Conservation (phyloP, 2,329 filamentous ascomycete genomes). For the Cladophialophora psammophila region DNA sequence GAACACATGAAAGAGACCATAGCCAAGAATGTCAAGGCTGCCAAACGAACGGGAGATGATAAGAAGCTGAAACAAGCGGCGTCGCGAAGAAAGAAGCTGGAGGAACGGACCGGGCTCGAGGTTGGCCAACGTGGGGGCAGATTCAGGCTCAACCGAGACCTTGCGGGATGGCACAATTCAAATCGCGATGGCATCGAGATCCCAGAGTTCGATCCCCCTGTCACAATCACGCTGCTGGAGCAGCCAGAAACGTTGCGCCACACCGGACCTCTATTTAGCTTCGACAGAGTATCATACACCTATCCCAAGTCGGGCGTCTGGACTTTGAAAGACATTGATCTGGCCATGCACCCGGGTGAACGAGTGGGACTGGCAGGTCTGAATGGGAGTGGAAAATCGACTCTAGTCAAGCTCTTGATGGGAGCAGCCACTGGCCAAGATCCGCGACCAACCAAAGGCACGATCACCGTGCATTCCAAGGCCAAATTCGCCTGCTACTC, state of each 20-base stretch:
- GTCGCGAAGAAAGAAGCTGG: constrained; percentile 81
- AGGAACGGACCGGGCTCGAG: constrained; percentile 79
- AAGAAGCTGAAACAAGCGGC: constrained; percentile 88
- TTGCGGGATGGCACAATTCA: constrained; percentile 67
- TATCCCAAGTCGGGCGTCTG: constrained; percentile 60
- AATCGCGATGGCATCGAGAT: constrained; percentile 74
- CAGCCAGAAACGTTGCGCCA: constrained; percentile 69
- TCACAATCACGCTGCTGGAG: constrained; percentile 32
- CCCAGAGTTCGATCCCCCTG: constrained; percentile 61
- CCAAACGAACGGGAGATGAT: constrained; percentile 78
- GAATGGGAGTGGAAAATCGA: constrained; percentile 84
- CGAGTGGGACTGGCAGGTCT: constrained; percentile 78
- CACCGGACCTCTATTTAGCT: constrained; percentile 73
- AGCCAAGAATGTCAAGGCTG: constrained; percentile 74
- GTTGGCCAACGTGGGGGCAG: constrained; percentile 73
- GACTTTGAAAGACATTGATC: constrained; percentile 68
- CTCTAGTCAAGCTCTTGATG: constrained; percentile 75
- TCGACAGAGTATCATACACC: constrained; percentile 72
- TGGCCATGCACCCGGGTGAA: constrained; percentile 76
- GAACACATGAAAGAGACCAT: constrained; percentile 83
- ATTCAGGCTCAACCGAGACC: constrained; percentile 82
- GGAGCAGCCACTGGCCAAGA: constrained; percentile 54
- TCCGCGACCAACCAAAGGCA: constrained; percentile 64
- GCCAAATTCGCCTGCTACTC: constrained; percentile 78
- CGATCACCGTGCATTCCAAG: constrained; percentile 70